Evolutionary conservation across 176 grass and related monocot species (phyloP), one percentile per base, ranked within the genome.

Genomic region (Pharus latifolius): DNA sequence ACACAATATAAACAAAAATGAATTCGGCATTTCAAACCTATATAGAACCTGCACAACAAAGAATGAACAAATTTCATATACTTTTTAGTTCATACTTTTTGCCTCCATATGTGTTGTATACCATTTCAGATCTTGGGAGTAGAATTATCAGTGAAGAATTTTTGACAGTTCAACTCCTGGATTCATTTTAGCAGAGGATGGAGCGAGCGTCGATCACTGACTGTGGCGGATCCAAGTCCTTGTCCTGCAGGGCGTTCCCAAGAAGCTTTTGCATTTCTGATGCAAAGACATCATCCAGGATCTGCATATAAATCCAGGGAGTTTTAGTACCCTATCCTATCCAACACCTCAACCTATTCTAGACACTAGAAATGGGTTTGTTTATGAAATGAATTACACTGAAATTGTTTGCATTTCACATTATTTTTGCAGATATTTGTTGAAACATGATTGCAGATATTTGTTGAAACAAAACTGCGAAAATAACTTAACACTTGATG

Each of bases 231-330:
- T 93, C 83, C 43, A 98, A 66, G 65, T 93, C 94, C 54, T 80
- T 92, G 66, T 90, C 89, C 80, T 93, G 94, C 52, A 98, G 87
- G 59, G 94, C 83, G 41, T 93, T 98, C 12, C 94, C 94, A 3
- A 93, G 78, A 22, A 90, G 72, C 63, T 90, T 98, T 49, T 98
- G 94, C 94, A 98, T 93, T 55, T 98, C 89, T 28, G 86, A 93
- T 63, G 83, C 90, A 31, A 98, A 98, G 26, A 84, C 74, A 46
- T 89, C 94, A 37, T 90, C 94, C 16, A 98, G 67, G 23, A 98
- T 98, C 94, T 98, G 89, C 78, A 74, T 12, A 60, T 42, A 53
- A 73, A 11, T 32, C 26, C 0, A 74, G 19, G 32, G 20, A 27
- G 30, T 81, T 73, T 53, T 11, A 54, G 22, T 34, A 34, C 10